A percentile compares a stretch with the other conserved stretches of the same genome.
Conservation (phyloP, 2,329 filamentous ascomycete species). For the Fusarium penzigii region DNA sequence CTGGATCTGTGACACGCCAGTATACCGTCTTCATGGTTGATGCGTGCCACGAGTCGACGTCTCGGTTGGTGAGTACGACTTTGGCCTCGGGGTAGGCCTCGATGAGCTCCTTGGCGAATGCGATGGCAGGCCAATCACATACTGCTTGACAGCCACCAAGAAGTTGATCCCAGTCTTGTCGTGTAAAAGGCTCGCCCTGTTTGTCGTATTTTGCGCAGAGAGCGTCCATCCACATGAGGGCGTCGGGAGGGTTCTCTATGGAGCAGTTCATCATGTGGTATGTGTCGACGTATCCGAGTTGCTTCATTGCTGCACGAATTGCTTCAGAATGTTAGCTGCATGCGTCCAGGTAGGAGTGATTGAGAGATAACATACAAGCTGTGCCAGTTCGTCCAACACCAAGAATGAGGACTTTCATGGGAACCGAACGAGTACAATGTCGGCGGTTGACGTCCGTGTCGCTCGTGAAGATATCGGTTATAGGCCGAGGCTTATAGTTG, state of each 20-base stretch:
- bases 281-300: slow-evolving; percentile 66
- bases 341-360: background rate
- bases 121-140: slow-evolving; percentile 68
- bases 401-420: slow-evolving; percentile 72
- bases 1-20: slow-evolving; percentile 66
- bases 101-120: slow-evolving; percentile 69
- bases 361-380: slow-evolving; percentile 52
- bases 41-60: slow-evolving; percentile 63
- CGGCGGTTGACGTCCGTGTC: slow-evolving; percentile 70
- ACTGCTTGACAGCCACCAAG: slow-evolving; percentile 67
- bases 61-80: slow-evolving; percentile 66
- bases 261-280: slow-evolving; percentile 75
- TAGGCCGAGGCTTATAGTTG: slow-evolving; percentile 38
- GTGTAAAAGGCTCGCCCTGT: slow-evolving; percentile 50
- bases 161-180: slow-evolving; percentile 69
- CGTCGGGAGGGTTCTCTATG: slow-evolving; percentile 60
- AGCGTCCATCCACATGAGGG: slow-evolving; percentile 70
- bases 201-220: slow-evolving; percentile 53
- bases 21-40: slow-evolving; percentile 68
- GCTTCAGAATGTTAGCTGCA: slow-evolving; percentile 38
- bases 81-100: slow-evolving; percentile 73
- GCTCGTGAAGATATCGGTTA: slow-evolving; percentile 62
- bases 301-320: slow-evolving; percentile 64
- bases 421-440: slow-evolving; percentile 64
- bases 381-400: slow-evolving; percentile 72